Base-by-base conservation (phyloP, 441 rosid genomes). In the Eruca vesicaria region DNA sequence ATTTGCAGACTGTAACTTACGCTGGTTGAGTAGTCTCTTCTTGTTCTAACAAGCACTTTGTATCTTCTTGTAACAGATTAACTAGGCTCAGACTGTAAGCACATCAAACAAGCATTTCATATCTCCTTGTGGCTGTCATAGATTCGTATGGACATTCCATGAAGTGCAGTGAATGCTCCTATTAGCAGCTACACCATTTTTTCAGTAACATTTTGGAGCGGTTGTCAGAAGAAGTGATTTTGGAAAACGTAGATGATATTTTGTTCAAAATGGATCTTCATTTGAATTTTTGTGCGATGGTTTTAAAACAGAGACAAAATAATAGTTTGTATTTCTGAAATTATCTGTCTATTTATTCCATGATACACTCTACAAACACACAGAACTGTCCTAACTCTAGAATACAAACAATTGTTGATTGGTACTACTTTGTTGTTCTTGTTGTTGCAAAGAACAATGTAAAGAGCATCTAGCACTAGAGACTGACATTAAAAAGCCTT, bases 401-500 rank as follows among this genome's bases (percentile, higher is more conserved):
- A 7, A 71, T 2, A 72, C 63, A 10, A 66, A 20, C 28, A 52
- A 43, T 43, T 74, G 75, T 21, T 57, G 78, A 26, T 29, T 63
- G 8, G 4, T 45, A 69, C 7, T 57, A 26, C 48, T 33, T 4
- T 10, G 52, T 56, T 33, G 73, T 36, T 45, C 43, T 23, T 9
- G 48, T 48, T 18, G 75, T 55, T 35, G 48, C 4, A 65, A 43
- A 45, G 70, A 55, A 35, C 20, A 19, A 3, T 31, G n/a, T 29
- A 19, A 33, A 19, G 20, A 68, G 4, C 35, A 36, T 45, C 8
- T 35, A 64, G 66, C 16, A 15, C 20, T 62, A 9, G 60, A 32
- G 10, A 70, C 31, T 28, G 79, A 60, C 55, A 60, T 48, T 12
- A 79, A 15, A 80, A 28, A 48, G 76, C 75, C 32, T 55, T 75